Evolutionary conservation across 371 early-diverging fungal genomes (phyloP).

Genomic region (Mortierella sp.): DNA sequence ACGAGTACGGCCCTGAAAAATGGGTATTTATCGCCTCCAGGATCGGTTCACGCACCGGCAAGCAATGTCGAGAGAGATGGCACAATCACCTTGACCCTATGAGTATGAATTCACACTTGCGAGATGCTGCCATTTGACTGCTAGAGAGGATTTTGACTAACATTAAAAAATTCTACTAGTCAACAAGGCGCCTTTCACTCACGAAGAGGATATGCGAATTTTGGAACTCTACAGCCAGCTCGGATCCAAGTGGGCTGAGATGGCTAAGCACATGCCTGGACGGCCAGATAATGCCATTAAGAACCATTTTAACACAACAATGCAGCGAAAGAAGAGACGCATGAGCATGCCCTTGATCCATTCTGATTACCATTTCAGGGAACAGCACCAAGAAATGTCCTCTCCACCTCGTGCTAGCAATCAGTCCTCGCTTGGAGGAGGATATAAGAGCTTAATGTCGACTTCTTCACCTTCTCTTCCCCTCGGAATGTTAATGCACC

Average conservation of each 20-base stretch:
- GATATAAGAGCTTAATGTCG: background rate
- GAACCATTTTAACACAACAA: conserved; percentile 57
- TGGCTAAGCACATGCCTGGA: conserved; percentile 57
- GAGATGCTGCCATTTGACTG: too few relatives aligned
- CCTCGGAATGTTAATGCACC: conserved; percentile 12
- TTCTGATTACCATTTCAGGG: conserved; percentile 12
- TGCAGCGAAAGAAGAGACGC: conserved; percentile 56
- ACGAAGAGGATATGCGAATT: conserved; percentile 50
- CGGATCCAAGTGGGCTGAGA: conserved; percentile 59
- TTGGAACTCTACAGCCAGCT: conserved; percentile 46
- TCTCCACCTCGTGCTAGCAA: background rate
- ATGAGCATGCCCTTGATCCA: conserved; percentile 48
- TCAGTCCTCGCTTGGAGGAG: background rate
- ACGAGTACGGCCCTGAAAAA: conserved; percentile 51
- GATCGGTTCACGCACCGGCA: conserved; percentile 52
- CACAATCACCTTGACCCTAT: conserved; percentile 55
- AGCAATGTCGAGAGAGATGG: conserved; percentile 55
- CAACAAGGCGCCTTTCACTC: conserved; percentile 58
- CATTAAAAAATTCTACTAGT: conserved; percentile 34
- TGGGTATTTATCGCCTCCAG: conserved; percentile 55
- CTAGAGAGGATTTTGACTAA: too few relatives aligned
- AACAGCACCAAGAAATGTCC: conserved; percentile 14
- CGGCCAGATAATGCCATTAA: conserved; percentile 59
- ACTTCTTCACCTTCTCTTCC: conserved; percentile 10
- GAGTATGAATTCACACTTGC: too few relatives aligned